phyloP scores from a whole-genome alignment of 805 yeast genomes.

The Metschnikowia dekortorum region DNA sequence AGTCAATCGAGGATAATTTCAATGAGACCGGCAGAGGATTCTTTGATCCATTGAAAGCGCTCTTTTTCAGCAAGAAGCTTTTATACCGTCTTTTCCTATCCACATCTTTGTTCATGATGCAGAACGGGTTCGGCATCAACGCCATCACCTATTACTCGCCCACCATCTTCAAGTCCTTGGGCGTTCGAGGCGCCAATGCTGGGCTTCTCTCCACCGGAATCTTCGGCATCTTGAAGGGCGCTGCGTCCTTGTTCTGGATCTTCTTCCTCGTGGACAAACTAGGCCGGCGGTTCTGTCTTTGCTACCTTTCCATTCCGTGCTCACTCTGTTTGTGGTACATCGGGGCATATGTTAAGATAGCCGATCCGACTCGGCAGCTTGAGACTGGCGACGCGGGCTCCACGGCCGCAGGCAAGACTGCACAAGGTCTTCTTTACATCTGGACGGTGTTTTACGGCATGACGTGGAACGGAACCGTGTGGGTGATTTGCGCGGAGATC shows the following conservation, averaged over 20 bases:
- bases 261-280: slow-evolving; percentile 42
- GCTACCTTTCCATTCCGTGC: slow-evolving; percentile 37
- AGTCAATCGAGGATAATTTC: slow-evolving; percentile 23
- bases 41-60: slow-evolving; percentile 35
- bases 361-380: slow-evolving; percentile 22
- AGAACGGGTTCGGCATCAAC: slow-evolving; percentile 46
- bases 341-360: slow-evolving; percentile 44
- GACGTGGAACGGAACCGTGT: slow-evolving; percentile 46
- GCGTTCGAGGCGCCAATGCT: slow-evolving; percentile 42
- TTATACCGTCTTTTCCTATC: slow-evolving; percentile 35
- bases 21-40: slow-evolving; percentile 34
- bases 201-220: slow-evolving; percentile 50
- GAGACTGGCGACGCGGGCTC: slow-evolving; percentile 21
- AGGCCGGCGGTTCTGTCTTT: slow-evolving; percentile 43
- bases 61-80: slow-evolving; percentile 26
- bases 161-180: slow-evolving; percentile 45
- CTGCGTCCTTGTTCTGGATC: slow-evolving; percentile 42
- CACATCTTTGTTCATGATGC: slow-evolving; percentile 38
- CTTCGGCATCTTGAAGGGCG: slow-evolving; percentile 47
- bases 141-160: slow-evolving; percentile 55
- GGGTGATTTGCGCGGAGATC: slow-evolving; percentile 45
- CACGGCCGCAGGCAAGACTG: slow-evolving; percentile 39
- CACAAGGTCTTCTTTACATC: slow-evolving; percentile 42
- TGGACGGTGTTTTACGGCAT: slow-evolving; percentile 44
- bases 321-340: slow-evolving; percentile 45